Evolutionary conservation across 768 basidiomycete genomes (phyloP).

Genomic region (Fistulinella prunicolor): DNA sequence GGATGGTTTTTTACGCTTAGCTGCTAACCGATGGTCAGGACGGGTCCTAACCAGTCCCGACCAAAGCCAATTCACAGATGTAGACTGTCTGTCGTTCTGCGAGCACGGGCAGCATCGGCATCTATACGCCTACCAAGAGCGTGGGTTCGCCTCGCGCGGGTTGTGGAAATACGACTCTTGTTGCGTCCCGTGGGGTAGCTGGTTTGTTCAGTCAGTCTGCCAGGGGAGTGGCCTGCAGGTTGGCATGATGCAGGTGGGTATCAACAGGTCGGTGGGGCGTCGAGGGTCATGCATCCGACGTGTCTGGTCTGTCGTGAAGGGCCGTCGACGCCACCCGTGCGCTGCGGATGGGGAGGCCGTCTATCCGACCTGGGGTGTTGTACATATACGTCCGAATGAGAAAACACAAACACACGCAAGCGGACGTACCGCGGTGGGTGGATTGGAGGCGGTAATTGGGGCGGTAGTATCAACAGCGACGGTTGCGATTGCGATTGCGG

Average conservation of each 20-base stretch:
- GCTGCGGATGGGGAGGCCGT: conserved; percentile 13
- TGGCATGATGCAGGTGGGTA: not conserved
- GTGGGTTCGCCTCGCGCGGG: too few relatives aligned
- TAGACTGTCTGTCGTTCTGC: not conserved
- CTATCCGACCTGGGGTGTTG: conserved; percentile 18
- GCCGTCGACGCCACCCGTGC: not conserved
- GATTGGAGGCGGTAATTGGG: not conserved
- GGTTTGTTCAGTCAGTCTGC: not conserved
- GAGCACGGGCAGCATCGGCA: not conserved
- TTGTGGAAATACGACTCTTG: too few relatives aligned
- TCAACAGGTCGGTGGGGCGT: not conserved
- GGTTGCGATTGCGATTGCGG: too few relatives aligned
- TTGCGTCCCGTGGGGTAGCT: too few relatives aligned
- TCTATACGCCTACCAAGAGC: too few relatives aligned
- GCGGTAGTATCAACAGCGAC: not conserved
- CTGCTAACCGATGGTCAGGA: too few relatives aligned
- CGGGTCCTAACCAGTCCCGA: too few relatives aligned
- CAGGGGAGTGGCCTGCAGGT: not conserved
- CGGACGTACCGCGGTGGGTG: conserved; percentile 13
- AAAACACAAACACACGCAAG: too few relatives aligned
- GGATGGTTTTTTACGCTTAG: too few relatives aligned
- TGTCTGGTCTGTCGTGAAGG: not conserved
- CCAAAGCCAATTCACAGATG: too few relatives aligned
- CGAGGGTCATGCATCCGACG: conserved; percentile 7
- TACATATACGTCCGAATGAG: too few relatives aligned